phyloP scores from a whole-genome alignment of 108 stramenopile species.

The Epithemia pelagica region DNA sequence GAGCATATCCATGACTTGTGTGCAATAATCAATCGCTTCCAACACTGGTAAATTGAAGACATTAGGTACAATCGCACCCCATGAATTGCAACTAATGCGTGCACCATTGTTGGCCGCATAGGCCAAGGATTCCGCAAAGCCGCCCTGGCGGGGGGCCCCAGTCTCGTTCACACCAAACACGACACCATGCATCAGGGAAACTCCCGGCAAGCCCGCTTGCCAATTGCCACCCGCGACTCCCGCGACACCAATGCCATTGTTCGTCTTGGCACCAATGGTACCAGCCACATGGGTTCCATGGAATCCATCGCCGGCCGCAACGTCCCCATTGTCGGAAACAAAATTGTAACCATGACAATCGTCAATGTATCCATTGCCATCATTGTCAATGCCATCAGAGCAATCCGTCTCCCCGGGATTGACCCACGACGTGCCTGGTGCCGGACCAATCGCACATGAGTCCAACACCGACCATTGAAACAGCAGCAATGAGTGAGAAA shows the following conservation, averaged over 20 bases:
- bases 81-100: background rate
- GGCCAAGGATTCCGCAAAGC: conserved; percentile 1
- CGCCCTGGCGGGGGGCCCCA: background rate
- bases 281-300: conserved; percentile 9
- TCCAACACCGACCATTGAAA: too few relatives aligned
- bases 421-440: too few relatives aligned
- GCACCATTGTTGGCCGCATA: background rate
- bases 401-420: background rate
- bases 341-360: background rate
- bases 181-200: background rate
- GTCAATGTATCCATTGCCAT: background rate
- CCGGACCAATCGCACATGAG: too few relatives aligned
- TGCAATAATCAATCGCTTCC: background rate
- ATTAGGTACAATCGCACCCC: background rate
- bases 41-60: background rate
- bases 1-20: background rate
- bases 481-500: too few relatives aligned
- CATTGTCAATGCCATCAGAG: background rate
- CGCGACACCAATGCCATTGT: conserved; percentile 4
- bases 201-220: too few relatives aligned
- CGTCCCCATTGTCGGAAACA: background rate
- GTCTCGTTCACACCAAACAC: background rate
- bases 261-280: conserved; percentile 1
- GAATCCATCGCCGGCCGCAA: background rate
- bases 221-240: background rate